Evolutionary conservation across 306 rosid genomes (phyloP).

Genomic region (Vicia faba): DNA sequence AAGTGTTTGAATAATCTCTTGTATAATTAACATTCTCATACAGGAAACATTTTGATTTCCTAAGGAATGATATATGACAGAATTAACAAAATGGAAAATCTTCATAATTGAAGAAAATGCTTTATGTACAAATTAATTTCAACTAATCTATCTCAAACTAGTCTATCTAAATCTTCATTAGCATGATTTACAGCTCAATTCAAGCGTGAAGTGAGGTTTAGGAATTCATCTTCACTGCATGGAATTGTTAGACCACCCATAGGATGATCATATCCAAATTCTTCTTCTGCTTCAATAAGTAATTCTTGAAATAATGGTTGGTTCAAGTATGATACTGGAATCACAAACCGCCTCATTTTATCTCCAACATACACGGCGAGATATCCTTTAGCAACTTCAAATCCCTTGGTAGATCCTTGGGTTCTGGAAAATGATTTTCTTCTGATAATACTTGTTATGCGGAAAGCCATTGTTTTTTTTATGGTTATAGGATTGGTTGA

Average conservation of each 20-base stretch:
- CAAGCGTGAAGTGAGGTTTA: constrained; percentile 30
- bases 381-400: constrained; percentile 44
- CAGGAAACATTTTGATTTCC: neutral
- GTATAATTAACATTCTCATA: neutral
- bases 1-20: no score
- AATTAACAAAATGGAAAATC: neutral
- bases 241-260: constrained; percentile 31
- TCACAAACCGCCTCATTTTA: constrained; percentile 35
- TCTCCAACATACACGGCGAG: constrained; percentile 47
- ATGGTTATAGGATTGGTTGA: neutral
- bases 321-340: constrained; percentile 46
- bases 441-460: constrained; percentile 31
- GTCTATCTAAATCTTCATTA: neutral
- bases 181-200: neutral
- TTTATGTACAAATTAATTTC: neutral
- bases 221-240: constrained; percentile 22
- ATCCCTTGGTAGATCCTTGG: constrained; percentile 18
- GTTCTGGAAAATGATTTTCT: constrained; percentile 24
- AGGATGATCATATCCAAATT: constrained; percentile 52
- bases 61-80: neutral
- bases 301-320: constrained; percentile 44
- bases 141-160: neutral
- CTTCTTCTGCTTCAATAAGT: constrained; percentile 35
- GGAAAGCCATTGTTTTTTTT: constrained; percentile 39
- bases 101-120: neutral